These are phyloP conservation scores for Boletus holoroseus DNA, from an alignment of 1,284 basidiomycete genomes.

Conservation along the genomic window DNA sequence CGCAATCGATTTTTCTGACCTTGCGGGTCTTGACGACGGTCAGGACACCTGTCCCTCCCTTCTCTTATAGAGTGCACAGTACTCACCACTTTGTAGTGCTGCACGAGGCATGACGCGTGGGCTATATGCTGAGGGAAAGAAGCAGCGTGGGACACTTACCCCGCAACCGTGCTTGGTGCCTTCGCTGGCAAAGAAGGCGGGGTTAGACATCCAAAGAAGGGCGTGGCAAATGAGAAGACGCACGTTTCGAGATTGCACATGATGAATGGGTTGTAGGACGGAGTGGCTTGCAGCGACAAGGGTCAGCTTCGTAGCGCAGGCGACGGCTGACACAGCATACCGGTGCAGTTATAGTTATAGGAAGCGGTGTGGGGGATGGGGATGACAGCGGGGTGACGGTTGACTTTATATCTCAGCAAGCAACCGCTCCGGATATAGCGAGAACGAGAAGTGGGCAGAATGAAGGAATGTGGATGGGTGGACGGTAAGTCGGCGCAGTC, in stretches of 20 bases:
- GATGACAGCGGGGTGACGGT: conserved; percentile 10
- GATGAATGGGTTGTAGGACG: conserved; percentile 17
- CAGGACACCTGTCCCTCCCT: not conserved
- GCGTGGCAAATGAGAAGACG: conserved; percentile 29
- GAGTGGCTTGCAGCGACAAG: conserved; percentile 19
- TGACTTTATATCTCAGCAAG: conserved; percentile 25
- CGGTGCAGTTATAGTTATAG: not conserved
- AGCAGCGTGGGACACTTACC: conserved; percentile 47
- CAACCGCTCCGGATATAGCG: conserved; percentile 14
- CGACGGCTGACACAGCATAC: conserved; percentile 16
- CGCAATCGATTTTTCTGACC: conserved; percentile 59
- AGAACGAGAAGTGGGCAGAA: conserved; percentile 5
- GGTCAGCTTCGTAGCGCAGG: conserved; percentile 9
- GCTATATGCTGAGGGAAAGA: conserved; percentile 4
- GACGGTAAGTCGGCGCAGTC: conserved; percentile 20
- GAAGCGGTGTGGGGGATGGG: conserved; percentile 10
- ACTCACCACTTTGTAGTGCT: conserved; percentile 54
- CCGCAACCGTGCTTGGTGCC: conserved; percentile 72
- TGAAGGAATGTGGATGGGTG: conserved; percentile 17
- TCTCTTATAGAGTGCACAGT: not conserved
- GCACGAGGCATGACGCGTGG: conserved; percentile 16
- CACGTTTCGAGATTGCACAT: conserved; percentile 76
- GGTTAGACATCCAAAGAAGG: conserved; percentile 17
- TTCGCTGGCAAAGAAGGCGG: conserved; percentile 46
- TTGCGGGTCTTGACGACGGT: conserved; percentile 47